Conservation (phyloP, 2,329 filamentous ascomycete species). For the Fusarium luffae region DNA sequence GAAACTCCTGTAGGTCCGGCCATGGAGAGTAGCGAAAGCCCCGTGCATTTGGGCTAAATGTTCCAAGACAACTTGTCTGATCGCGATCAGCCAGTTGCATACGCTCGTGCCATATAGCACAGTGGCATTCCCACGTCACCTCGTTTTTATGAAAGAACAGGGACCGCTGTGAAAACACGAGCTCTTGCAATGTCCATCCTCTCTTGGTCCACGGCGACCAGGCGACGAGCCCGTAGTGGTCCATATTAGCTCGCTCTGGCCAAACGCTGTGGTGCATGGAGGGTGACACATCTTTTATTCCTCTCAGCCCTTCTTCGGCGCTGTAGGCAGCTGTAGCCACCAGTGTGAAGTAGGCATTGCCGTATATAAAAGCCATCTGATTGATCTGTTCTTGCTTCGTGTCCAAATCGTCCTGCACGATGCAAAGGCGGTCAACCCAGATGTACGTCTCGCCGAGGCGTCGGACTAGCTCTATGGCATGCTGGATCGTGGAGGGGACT, state of each 20-base stretch:
- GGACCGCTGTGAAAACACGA: neutral
- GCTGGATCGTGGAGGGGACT: neutral
- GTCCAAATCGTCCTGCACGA: neutral
- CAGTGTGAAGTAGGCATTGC: neutral
- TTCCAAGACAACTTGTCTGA: neutral
- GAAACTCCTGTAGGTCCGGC: neutral
- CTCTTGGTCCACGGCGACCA: neutral
- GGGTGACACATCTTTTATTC: neutral
- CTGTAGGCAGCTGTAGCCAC: neutral
- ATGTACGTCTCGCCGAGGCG: neutral
- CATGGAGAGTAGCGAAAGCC: neutral
- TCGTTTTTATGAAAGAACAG: neutral
- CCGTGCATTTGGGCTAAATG: neutral
- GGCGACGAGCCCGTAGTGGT: neutral
- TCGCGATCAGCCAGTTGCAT: neutral
- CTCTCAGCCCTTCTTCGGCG: neutral
- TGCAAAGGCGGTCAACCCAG: neutral
- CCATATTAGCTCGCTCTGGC: neutral
- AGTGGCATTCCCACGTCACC: neutral
- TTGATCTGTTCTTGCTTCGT: neutral
- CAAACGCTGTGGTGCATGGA: neutral
- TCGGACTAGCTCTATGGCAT: neutral
- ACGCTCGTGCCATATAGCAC: neutral
- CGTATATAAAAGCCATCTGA: neutral
- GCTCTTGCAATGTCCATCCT: slow-evolving; percentile 1